Base-by-base conservation (phyloP, 257 asterid species). In the Solanum bukasovii region DNA sequence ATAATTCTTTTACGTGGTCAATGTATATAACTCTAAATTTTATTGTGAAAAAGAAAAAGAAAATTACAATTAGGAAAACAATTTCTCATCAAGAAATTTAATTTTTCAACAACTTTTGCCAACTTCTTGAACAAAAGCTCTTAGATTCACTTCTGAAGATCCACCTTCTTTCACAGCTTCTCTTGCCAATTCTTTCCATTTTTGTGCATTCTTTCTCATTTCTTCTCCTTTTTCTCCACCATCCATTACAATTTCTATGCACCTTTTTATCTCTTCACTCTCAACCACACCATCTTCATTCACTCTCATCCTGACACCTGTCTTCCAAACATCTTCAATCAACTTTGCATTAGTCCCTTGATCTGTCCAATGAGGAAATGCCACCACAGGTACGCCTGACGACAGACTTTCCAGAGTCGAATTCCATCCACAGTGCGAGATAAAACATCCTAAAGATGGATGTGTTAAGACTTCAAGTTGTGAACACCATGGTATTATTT, bases 351-450 rank as follows among this genome's bases (percentile, higher is more conserved):
- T 91, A 1, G 92, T 89, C 6, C 88, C 89, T 84, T 91, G 93
- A 79, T 91, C 93, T 1, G 87, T 83, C 93, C 91, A 89, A 1
- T 52, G 84, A 35, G 93, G 93, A 84, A 77, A 88, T 10, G 90
- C 91, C 21, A 91, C 77, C 1, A 91, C 87, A 2, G 91, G 91
- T 31, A 89, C 68, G 31, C 91, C 93, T 9, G 25, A 42, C 33
- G 49, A 74, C 0, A 91, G 40, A 13, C 91, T 89, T 23, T 91
- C 93, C 3, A 89, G 12, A 4, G 93, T 88, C 10, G 90, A 91
- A 78, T 91, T 91, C 91, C 93, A 91, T 3, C 93, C 93, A 35
- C 92, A 91, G 7, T 91, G 93, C 0, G 92, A 87, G 2, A 91
- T 21, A 4, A 87, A 91, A 86, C 93, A 91, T 86, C 90, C 93